These are phyloP conservation scores for Myriosclerotinia duriaeana DNA, from an alignment of 2,329 filamentous ascomycete species.

Conservation along the genomic window DNA sequence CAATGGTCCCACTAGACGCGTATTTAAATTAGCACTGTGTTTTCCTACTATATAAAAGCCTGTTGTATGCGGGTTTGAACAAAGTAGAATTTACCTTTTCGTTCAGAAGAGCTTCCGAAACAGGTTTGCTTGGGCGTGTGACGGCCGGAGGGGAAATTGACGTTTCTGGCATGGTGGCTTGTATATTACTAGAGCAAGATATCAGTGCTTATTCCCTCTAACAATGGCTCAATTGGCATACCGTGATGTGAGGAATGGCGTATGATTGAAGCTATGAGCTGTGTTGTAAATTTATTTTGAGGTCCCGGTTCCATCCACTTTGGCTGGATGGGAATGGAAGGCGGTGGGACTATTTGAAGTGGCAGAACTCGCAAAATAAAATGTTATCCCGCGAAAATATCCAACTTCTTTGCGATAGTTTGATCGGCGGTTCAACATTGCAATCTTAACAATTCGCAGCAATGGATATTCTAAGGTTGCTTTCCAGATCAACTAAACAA, in stretches of 20 bases:
- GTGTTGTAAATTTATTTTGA: slow-evolving; percentile 24
- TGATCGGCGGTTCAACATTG: not conserved
- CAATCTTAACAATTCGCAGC: slow-evolving; percentile 13
- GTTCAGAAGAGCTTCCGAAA: slow-evolving; percentile 97
- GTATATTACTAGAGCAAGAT: slow-evolving; percentile 9
- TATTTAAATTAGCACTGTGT: slow-evolving; percentile 22
- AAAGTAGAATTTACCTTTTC: slow-evolving; percentile 71
- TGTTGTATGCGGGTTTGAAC: not conserved
- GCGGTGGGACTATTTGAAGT: not conserved
- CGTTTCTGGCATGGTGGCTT: slow-evolving; percentile 37
- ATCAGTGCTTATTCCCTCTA: slow-evolving; percentile 15
- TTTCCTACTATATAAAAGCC: slow-evolving; percentile 1
- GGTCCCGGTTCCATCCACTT: slow-evolving; percentile 24
- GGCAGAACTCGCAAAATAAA: slow-evolving; percentile 21
- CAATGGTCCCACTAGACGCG: slow-evolving; percentile 87
- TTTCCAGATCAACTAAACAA: slow-evolving; percentile 68
- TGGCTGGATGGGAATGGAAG: slow-evolving; percentile 8
- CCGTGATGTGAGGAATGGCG: slow-evolving; percentile 24
- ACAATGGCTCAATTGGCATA: slow-evolving; percentile 25
- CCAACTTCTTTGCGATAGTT: not conserved
- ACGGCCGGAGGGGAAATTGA: slow-evolving; percentile 50
- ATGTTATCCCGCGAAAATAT: slow-evolving; percentile 16
- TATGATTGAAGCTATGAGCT: slow-evolving; percentile 21
- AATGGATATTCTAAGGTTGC: slow-evolving; percentile 67
- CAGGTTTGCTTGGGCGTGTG: slow-evolving; percentile 70